Percentiles rank a stretch among this genome's conserved stretches.
Conservation (phyloP, 257 asterid species). For the Solanum tarijense region DNA sequence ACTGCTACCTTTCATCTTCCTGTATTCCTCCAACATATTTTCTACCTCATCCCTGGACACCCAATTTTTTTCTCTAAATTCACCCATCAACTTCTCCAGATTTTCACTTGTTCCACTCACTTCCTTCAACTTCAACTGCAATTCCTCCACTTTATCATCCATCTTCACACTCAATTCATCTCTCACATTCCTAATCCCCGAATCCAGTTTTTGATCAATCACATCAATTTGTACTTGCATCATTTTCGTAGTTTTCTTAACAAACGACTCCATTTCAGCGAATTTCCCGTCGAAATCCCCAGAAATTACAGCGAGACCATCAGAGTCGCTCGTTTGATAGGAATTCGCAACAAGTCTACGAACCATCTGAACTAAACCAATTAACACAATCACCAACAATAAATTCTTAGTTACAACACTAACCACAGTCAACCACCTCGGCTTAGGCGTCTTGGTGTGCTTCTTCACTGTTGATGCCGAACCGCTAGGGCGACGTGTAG, state of each 20-base stretch:
- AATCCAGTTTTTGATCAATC: constrained; percentile 45
- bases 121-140: constrained; percentile 47
- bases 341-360: constrained; percentile 34
- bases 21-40: constrained; percentile 52
- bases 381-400: constrained; percentile 29
- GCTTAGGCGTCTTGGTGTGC: constrained; percentile 30
- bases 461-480: constrained; percentile 15
- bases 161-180: constrained; percentile 46
- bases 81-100: constrained; percentile 57
- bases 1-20: constrained; percentile 22
- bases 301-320: constrained; percentile 28
- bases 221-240: constrained; percentile 80
- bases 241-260: constrained; percentile 44
- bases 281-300: constrained; percentile 51
- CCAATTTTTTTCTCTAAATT: constrained; percentile 30
- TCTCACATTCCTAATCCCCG: constrained; percentile 29
- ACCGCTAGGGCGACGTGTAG: constrained; percentile 20
- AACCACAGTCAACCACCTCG: constrained; percentile 55
- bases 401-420: constrained; percentile 55
- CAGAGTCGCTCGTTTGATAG: constrained; percentile 1
- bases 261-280: constrained; percentile 45
- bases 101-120: constrained; percentile 44
- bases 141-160: constrained; percentile 25
- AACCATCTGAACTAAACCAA: constrained; percentile 46
- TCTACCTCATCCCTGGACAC: constrained; percentile 54